These are phyloP conservation scores for Malassezia obtusa DNA, from an alignment of 1,284 basidiomycete species.

Conservation along the genomic window DNA sequence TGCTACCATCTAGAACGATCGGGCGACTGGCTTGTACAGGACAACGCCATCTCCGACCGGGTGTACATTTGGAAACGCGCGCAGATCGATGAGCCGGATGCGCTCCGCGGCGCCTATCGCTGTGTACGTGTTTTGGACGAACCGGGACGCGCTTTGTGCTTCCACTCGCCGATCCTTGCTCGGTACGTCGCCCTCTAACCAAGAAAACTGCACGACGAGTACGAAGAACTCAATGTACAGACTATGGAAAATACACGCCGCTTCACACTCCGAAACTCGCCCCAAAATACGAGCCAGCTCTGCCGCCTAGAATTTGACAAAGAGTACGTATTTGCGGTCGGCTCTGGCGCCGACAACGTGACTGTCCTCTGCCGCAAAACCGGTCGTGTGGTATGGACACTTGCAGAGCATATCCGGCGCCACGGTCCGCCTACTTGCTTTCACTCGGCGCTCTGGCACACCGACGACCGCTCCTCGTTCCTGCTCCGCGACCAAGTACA, in stretches of 20 bases:
- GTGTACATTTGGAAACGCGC: slow-evolving; percentile 33
- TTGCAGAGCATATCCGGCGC: slow-evolving; percentile 22
- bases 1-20: too few relatives aligned
- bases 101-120: slow-evolving; percentile 23
- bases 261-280: slow-evolving; percentile 6
- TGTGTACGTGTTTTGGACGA: slow-evolving; percentile 16
- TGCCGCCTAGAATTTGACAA: slow-evolving; percentile 38
- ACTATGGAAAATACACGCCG: not conserved
- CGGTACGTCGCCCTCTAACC: not conserved
- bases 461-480: not conserved
- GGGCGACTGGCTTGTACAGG: slow-evolving; percentile 30
- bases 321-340: slow-evolving; percentile 28
- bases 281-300: slow-evolving; percentile 22
- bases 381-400: slow-evolving; percentile 20
- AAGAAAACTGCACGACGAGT: slow-evolving; percentile 19
- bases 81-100: slow-evolving; percentile 19
- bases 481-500: not conserved
- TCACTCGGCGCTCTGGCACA: not conserved
- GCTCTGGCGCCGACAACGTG: slow-evolving; percentile 21
- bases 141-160: slow-evolving; percentile 24
- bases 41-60: slow-evolving; percentile 17
- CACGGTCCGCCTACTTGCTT: slow-evolving; percentile 7
- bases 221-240: slow-evolving; percentile 26
- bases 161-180: slow-evolving; percentile 27
- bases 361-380: slow-evolving; percentile 22